Percentiles rank a stretch among this genome's conserved stretches.
Conservation (phyloP, 495 filamentous ascomycete genomes). For the Tricharina praecox region DNA sequence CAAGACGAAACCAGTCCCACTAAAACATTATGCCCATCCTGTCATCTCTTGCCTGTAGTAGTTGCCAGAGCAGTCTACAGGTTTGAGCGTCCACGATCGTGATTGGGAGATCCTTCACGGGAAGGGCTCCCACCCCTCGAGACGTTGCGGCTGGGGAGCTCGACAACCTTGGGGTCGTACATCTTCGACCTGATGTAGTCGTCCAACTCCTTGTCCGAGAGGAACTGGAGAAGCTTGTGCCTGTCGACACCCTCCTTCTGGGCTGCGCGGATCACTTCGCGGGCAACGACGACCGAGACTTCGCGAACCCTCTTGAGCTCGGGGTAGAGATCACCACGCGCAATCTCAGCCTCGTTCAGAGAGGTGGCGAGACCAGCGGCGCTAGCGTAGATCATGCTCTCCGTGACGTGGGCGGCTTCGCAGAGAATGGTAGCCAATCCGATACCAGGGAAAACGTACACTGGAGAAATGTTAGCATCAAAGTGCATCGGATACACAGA, state of each 20-base stretch:
- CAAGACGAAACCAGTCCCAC: neutral
- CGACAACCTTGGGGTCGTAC: conserved; percentile 42
- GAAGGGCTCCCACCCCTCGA: neutral
- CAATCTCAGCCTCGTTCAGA: conserved; percentile 62
- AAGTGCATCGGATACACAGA: too few species aligned
- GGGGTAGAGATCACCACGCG: conserved; percentile 79
- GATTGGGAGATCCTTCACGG: neutral
- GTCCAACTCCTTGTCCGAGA: conserved; percentile 48
- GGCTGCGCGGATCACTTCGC: conserved; percentile 83
- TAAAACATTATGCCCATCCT: neutral
- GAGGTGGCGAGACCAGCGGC: conserved; percentile 64
- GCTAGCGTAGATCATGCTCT: conserved; percentile 90
- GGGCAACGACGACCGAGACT: conserved; percentile 70
- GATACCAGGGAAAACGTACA: conserved; percentile 95
- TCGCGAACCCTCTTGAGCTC: conserved; percentile 79
- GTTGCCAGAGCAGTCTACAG: neutral
- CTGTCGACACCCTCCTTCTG: conserved; percentile 55
- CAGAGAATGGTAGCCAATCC: conserved; percentile 86
- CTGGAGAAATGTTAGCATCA: too few species aligned
- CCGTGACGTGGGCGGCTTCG: conserved; percentile 74
- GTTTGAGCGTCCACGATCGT: neutral
- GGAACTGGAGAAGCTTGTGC: conserved; percentile 42
- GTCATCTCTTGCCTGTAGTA: neutral
- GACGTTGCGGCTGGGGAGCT: neutral
- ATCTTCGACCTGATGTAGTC: conserved; percentile 51